These are phyloP conservation scores for Sporothrix pallida DNA, from an alignment of 2,329 filamentous ascomycete genomes.

Conservation along the genomic window DNA sequence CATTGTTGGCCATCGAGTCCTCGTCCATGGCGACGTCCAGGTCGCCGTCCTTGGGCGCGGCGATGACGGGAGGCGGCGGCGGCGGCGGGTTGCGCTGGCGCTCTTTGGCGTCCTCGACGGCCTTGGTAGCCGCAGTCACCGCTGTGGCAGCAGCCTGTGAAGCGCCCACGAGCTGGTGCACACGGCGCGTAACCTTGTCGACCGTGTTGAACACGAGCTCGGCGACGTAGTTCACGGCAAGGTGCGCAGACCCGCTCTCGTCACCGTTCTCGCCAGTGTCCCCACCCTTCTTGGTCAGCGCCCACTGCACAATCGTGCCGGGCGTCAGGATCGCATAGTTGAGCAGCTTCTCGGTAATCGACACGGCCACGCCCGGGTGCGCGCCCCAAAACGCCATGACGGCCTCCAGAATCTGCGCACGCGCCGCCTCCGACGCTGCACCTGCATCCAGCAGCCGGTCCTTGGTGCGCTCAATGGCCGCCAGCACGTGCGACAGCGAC, in stretches of 20 bases:
- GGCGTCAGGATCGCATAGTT: slow-evolving; percentile 96
- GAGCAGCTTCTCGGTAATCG: slow-evolving; percentile 93
- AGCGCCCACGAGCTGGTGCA: slow-evolving; percentile 74
- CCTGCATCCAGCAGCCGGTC: slow-evolving; percentile 83
- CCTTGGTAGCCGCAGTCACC: slow-evolving; percentile 40
- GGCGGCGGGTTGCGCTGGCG: slow-evolving; percentile 48
- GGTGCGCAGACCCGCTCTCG: slow-evolving; percentile 49
- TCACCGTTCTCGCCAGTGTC: background rate
- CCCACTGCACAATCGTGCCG: slow-evolving; percentile 86
- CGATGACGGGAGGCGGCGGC: background rate
- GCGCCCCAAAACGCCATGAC: slow-evolving; percentile 93
- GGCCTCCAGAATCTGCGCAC: slow-evolving; percentile 85
- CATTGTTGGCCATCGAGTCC: slow-evolving; percentile 30
- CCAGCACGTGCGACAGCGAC: slow-evolving; percentile 92
- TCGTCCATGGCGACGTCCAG: slow-evolving; percentile 49
- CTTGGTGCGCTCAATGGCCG: slow-evolving; percentile 93
- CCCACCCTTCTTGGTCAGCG: slow-evolving; percentile 54
- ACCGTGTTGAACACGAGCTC: slow-evolving; percentile 91
- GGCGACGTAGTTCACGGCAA: slow-evolving; percentile 79
- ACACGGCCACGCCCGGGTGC: slow-evolving; percentile 88
- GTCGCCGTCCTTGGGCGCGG: slow-evolving; percentile 40
- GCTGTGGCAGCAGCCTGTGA: slow-evolving; percentile 42
- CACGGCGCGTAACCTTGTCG: slow-evolving; percentile 84
- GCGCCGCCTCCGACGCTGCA: slow-evolving; percentile 73
- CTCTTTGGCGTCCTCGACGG: slow-evolving; percentile 45